Evolutionary conservation across 2,329 filamentous ascomycete genomes (phyloP).

Genomic region (Geosmithia flava): DNA sequence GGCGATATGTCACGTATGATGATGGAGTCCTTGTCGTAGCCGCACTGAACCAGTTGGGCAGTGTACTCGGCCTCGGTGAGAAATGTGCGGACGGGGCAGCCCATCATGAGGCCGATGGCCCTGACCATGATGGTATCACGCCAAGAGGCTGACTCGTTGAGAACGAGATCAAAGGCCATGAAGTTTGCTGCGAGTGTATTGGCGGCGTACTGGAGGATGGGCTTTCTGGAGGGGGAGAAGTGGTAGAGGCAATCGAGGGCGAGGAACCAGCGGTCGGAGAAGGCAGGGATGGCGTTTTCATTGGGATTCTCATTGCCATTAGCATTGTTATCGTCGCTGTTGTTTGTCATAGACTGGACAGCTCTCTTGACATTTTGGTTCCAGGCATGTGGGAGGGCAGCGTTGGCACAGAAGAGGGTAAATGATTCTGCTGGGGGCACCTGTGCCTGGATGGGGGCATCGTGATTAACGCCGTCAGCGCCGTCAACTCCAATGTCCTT

Average conservation of each 20-base stretch:
- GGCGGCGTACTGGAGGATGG: slow-evolving; percentile 28
- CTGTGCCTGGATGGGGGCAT: not conserved
- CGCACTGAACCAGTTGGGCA: slow-evolving; percentile 28
- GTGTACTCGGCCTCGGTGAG: slow-evolving; percentile 31
- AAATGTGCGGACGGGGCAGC: slow-evolving; percentile 35
- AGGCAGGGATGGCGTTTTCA: not conserved
- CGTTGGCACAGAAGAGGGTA: slow-evolving; percentile 34
- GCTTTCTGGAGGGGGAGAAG: slow-evolving; percentile 37
- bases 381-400: slow-evolving; percentile 33
- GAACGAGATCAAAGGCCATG: slow-evolving; percentile 43
- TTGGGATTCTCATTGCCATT: not conserved
- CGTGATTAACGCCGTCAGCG: not conserved
- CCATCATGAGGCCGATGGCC: slow-evolving; percentile 30
- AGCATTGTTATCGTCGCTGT: not conserved
- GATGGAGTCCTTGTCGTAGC: slow-evolving; percentile 29
- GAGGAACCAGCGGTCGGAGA: slow-evolving; percentile 33
- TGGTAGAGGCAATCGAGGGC: slow-evolving; percentile 46
- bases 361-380: slow-evolving; percentile 8
- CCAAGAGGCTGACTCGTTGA: slow-evolving; percentile 16
- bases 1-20: slow-evolving; percentile 36
- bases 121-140: slow-evolving; percentile 20
- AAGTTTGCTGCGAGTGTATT: slow-evolving; percentile 29
- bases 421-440: slow-evolving; percentile 9
- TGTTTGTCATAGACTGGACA: slow-evolving; percentile 12
- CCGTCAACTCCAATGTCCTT: not conserved